Evolutionary conservation across 2,329 filamentous ascomycete genomes (phyloP).

Genomic region (Gaeumannomyces tritici): DNA sequence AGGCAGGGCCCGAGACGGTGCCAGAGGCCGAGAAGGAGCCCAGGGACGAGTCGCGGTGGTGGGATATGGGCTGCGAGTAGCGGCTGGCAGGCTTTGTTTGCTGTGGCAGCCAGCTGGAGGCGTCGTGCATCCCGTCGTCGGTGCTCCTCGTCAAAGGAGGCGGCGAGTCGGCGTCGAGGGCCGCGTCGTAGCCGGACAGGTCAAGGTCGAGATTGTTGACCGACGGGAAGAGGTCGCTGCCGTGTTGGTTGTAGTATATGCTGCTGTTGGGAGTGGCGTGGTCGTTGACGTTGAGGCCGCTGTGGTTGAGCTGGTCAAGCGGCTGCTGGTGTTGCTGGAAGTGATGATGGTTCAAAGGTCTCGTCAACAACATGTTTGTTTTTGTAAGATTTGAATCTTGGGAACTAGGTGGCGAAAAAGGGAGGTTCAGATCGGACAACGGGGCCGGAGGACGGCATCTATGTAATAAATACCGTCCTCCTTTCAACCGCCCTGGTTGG

Average conservation of each 20-base stretch:
- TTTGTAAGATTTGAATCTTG: background rate
- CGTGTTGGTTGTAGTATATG: background rate
- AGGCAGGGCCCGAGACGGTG: slow-evolving; percentile 51
- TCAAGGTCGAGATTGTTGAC: background rate
- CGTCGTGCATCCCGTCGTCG: background rate
- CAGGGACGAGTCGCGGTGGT: slow-evolving; percentile 51
- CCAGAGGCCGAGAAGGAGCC: slow-evolving; percentile 51
- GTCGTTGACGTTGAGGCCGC: background rate
- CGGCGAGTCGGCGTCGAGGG: slow-evolving; percentile 1
- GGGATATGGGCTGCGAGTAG: slow-evolving; percentile 17
- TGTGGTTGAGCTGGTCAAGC: background rate
- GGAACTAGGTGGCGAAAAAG: background rate
- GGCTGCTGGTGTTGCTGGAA: slow-evolving; percentile 1
- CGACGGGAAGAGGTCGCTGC: background rate
- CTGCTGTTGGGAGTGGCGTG: background rate
- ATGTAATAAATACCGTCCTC: background rate
- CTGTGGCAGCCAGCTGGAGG: background rate
- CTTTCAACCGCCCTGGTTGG: too few species aligned
- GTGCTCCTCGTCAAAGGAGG: slow-evolving; percentile 1
- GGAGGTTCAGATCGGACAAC: background rate
- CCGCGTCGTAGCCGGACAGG: background rate
- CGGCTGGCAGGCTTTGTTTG: background rate
- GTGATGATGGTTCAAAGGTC: slow-evolving; percentile 1
- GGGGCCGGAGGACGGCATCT: background rate
- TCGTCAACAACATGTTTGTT: slow-evolving; percentile 3